A percentile compares a stretch with the other conserved stretches of the same genome.
Evolutionary conservation across 768 basidiomycete genomes (phyloP).

Genomic region (Roridomyces roridus): DNA sequence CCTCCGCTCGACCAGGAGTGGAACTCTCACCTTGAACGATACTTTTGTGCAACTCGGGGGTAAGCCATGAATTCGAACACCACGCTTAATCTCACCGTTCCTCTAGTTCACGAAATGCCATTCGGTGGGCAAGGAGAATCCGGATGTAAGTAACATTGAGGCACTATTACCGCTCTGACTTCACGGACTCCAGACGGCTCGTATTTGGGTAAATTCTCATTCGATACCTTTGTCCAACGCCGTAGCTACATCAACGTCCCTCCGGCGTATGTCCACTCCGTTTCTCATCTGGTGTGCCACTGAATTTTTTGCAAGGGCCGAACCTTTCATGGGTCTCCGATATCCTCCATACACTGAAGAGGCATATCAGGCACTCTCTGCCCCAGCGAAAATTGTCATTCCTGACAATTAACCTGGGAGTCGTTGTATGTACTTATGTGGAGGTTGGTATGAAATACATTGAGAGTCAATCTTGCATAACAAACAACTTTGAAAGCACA

Average conservation of each 20-base stretch:
- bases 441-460: background rate
- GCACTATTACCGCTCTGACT: no score
- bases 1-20: slow-evolving; percentile 5
- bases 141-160: background rate
- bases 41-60: slow-evolving; percentile 8
- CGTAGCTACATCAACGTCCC: slow-evolving; percentile 14
- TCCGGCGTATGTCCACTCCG: background rate
- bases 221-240: slow-evolving; percentile 9
- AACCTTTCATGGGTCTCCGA: slow-evolving; percentile 1
- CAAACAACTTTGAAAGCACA: no score
- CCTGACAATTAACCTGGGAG: background rate
- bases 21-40: slow-evolving; percentile 9
- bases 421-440: no score
- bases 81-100: background rate
- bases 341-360: slow-evolving; percentile 14
- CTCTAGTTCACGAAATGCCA: slow-evolving; percentile 9
- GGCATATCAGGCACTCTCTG: slow-evolving; percentile 1
- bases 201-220: slow-evolving; percentile 7
- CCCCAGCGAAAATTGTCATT: slow-evolving; percentile 2
- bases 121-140: slow-evolving; percentile 14
- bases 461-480: no score
- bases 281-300: background rate
- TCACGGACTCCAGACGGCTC: slow-evolving; percentile 3
- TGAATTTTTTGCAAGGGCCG: background rate
- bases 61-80: background rate